These are phyloP conservation scores for Tolypocladium ovalisporum DNA, from an alignment of 2,329 filamentous ascomycete genomes.

Conservation along the genomic window DNA sequence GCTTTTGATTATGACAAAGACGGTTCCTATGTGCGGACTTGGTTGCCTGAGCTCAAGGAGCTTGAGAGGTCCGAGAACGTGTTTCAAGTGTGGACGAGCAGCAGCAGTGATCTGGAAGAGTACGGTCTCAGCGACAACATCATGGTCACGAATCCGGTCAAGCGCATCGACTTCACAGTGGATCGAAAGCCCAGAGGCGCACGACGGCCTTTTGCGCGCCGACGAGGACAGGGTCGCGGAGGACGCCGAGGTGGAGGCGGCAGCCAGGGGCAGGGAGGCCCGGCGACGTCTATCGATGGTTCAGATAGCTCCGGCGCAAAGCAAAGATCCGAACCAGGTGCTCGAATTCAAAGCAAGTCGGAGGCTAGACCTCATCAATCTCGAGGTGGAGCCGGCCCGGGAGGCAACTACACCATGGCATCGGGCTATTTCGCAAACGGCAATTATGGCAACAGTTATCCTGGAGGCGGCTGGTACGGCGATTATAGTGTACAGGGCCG, in stretches of 20 bases:
- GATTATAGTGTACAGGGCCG: slow-evolving; percentile 9
- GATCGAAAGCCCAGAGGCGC: slow-evolving; percentile 31
- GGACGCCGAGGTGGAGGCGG: slow-evolving; percentile 6
- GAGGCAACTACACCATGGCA: slow-evolving; percentile 1
- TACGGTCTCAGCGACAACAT: slow-evolving; percentile 45
- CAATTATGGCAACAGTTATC: neutral
- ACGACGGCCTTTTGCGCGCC: slow-evolving; percentile 13
- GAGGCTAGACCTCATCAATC: neutral
- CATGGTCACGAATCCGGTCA: slow-evolving; percentile 58
- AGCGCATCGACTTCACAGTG: slow-evolving; percentile 52
- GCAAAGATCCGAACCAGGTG: neutral
- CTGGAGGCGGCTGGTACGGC: slow-evolving; percentile 2
- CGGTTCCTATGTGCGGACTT: slow-evolving; percentile 59
- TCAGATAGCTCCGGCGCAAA: neutral
- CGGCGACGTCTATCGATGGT: neutral
- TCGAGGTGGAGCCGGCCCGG: neutral
- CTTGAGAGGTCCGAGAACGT: slow-evolving; percentile 45
- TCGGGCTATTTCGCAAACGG: neutral
- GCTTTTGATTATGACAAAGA: slow-evolving; percentile 64
- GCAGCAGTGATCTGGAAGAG: slow-evolving; percentile 43
- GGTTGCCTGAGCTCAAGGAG: slow-evolving; percentile 56
- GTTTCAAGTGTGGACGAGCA: slow-evolving; percentile 61
- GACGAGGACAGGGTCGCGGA: slow-evolving; percentile 10
- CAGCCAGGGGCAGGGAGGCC: neutral
- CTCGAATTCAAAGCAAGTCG: neutral